Percentiles rank a stretch among this genome's conserved stretches.
These are phyloP conservation scores for Lentinula raphanica DNA, from an alignment of 768 basidiomycete species.

Conservation along the genomic window DNA sequence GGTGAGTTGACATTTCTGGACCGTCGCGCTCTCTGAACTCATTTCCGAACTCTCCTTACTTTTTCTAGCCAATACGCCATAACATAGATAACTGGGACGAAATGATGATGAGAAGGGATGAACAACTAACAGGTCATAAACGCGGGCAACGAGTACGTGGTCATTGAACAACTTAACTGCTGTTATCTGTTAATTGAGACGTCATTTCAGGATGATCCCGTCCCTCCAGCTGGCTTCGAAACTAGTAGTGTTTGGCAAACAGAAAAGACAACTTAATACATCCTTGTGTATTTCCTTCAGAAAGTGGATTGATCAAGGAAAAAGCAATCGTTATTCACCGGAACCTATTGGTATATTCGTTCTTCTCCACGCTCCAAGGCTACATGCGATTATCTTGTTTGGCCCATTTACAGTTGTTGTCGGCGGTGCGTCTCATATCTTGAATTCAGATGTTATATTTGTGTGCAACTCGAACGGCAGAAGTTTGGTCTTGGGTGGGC, in stretches of 20 bases:
- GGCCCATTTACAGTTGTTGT: too few species aligned
- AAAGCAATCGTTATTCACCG: background rate
- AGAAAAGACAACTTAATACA: constrained; percentile 40
- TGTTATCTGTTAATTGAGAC: background rate
- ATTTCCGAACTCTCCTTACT: background rate
- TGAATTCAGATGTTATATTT: too few species aligned
- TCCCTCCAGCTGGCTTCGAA: constrained; percentile 64
- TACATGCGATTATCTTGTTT: too few species aligned
- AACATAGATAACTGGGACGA: constrained; percentile 87
- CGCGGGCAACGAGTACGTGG: constrained; percentile 80
- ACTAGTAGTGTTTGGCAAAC: constrained; percentile 75
- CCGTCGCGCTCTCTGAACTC: too few species aligned
- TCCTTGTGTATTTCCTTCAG: constrained; percentile 12
- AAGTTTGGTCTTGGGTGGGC: too few species aligned
- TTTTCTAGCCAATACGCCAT: constrained; percentile 70
- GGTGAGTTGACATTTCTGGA: constrained; percentile 37
- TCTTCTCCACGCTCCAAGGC: too few species aligned
- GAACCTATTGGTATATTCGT: too few species aligned
- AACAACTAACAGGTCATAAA: constrained; percentile 76
- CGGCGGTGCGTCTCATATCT: too few species aligned
- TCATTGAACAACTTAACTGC: background rate
- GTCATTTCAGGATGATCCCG: constrained; percentile 51
- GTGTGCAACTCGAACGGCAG: too few species aligned
- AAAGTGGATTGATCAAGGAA: background rate
- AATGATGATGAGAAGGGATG: constrained; percentile 94